phyloP scores from a whole-genome alignment of 306 rosid species.

The Cucumis sativus region DNA sequence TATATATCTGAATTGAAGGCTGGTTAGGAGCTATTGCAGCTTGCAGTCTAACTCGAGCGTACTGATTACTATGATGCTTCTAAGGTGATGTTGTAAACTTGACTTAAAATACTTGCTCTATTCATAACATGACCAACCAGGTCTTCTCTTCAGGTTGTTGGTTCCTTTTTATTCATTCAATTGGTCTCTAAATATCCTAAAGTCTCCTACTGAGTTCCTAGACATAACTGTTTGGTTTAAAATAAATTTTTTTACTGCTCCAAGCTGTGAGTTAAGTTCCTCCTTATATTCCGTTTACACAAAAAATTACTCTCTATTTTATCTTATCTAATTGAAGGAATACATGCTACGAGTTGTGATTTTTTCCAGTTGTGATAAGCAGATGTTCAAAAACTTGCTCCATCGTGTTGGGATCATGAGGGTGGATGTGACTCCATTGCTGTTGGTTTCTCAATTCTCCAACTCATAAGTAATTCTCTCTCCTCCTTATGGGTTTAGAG shows the following conservation, averaged over 20 bases:
- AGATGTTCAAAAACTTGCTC: neutral
- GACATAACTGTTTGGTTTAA: neutral
- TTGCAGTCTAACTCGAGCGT: conserved; percentile 29
- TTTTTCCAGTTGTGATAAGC: neutral
- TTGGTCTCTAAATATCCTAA: neutral
- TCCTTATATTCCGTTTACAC: neutral
- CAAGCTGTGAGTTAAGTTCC: neutral
- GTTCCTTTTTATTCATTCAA: neutral
- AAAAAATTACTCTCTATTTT: neutral
- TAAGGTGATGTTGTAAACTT: conserved; percentile 27
- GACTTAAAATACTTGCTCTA: neutral
- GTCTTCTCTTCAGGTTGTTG: neutral
- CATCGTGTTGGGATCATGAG: neutral
- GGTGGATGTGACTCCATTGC: neutral
- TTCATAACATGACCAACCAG: neutral
- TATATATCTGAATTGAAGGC: conserved; percentile 29
- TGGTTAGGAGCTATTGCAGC: conserved; percentile 35
- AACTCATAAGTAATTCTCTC: neutral
- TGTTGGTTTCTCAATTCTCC: neutral
- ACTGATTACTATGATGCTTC: conserved; percentile 56
- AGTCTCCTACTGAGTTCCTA: neutral
- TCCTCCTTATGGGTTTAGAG: neutral
- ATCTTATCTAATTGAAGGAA: neutral
- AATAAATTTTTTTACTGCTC: neutral
- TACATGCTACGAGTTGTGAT: neutral